Evolutionary conservation across 202 grass and related monocot genomes (phyloP).

Genomic region (Carex sylvatica): DNA sequence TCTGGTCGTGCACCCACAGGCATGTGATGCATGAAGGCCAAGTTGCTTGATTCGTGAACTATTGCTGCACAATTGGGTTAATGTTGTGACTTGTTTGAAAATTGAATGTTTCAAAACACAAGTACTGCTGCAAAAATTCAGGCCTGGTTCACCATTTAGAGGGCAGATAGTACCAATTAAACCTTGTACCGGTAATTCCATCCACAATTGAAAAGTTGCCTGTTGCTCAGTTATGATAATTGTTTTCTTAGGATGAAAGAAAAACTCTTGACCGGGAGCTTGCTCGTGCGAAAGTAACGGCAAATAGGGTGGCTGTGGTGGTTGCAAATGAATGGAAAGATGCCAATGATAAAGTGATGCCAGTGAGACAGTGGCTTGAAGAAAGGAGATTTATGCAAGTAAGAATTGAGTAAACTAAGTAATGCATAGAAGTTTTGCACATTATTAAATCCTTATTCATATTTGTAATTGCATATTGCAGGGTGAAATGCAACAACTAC

Average conservation of each 20-base stretch:
- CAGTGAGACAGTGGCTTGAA: conserved; percentile 98
- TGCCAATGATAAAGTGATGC: conserved; percentile 99
- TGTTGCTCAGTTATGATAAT: conserved; percentile 2
- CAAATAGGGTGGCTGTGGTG: conserved; percentile 95
- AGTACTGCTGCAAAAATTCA: background rate
- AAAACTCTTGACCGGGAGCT: conserved; percentile 92
- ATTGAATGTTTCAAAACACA: background rate
- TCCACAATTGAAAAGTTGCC: background rate
- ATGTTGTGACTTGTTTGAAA: background rate
- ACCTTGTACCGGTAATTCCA: background rate
- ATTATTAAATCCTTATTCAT: background rate
- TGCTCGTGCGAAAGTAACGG: conserved; percentile 87
- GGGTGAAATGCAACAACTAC: conserved; percentile 97
- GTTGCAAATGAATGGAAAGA: conserved; percentile 99
- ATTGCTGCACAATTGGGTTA: background rate
- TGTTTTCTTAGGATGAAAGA: conserved; percentile 71
- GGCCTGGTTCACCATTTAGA: background rate
- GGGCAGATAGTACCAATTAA: background rate
- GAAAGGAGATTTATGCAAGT: conserved; percentile 94
- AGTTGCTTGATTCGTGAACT: background rate
- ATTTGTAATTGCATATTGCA: conserved; percentile 28
- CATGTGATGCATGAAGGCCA: background rate
- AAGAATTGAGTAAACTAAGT: conserved; percentile 19
- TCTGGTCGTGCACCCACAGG: background rate
- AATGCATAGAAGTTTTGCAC: background rate